phyloP scores from a whole-genome alignment of 2,329 filamentous ascomycete genomes.

The Diaporthe citrichinensis region DNA sequence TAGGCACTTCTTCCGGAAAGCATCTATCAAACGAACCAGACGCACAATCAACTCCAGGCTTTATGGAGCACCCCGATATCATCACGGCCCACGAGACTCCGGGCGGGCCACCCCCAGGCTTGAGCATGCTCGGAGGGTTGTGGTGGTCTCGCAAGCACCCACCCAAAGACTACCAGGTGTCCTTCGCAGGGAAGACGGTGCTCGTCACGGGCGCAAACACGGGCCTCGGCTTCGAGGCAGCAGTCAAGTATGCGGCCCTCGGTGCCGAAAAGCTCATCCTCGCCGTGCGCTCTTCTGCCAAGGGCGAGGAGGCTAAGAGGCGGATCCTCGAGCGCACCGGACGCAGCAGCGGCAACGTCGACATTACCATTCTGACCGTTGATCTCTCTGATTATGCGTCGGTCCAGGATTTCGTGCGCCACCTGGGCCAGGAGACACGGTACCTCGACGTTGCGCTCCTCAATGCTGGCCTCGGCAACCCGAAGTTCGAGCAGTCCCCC shows the following conservation, averaged over 20 bases:
- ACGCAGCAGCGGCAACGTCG: background rate
- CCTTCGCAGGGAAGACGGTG: constrained; percentile 24
- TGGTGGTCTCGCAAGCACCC: constrained; percentile 29
- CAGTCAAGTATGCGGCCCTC: constrained; percentile 29
- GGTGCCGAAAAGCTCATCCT: constrained; percentile 29
- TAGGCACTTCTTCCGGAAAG: background rate
- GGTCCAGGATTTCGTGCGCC: constrained; percentile 51
- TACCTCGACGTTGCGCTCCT: constrained; percentile 26
- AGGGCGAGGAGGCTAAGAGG: constrained; percentile 24
- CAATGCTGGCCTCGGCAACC: constrained; percentile 57
- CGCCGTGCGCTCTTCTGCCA: constrained; percentile 15
- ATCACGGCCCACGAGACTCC: constrained; percentile 13
- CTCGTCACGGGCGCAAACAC: constrained; percentile 35
- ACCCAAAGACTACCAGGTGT: constrained; percentile 8
- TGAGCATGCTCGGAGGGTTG: background rate
- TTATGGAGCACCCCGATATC: background rate
- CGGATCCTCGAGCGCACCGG: constrained; percentile 24
- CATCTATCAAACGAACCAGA: background rate
- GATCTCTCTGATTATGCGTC: constrained; percentile 58
- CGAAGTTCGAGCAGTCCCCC: constrained; percentile 50
- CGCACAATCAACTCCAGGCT: background rate
- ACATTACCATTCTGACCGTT: constrained; percentile 53
- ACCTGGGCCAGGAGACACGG: background rate
- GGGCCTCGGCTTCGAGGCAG: constrained; percentile 33
- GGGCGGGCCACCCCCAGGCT: constrained; percentile 25